phyloP scores from a whole-genome alignment of 2,329 filamentous ascomycete species.

The Talaromyces sp. region DNA sequence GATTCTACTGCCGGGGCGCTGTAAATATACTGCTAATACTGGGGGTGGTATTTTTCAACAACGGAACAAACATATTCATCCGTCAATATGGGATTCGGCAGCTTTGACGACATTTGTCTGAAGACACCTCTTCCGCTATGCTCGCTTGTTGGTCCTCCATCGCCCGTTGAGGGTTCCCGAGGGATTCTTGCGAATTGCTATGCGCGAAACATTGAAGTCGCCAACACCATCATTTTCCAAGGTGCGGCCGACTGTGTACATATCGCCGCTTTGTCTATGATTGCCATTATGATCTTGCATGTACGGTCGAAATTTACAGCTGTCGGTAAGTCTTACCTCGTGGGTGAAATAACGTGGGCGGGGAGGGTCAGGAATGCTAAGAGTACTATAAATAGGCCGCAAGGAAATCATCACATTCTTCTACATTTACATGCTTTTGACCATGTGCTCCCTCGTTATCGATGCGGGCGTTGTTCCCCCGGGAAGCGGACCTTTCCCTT shows the following conservation, averaged over 20 bases:
- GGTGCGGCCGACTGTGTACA: conserved; percentile 87
- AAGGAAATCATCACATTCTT: conserved; percentile 84
- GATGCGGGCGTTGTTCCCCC: conserved; percentile 90
- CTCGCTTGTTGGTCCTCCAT: conserved; percentile 67
- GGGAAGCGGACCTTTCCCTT: conserved; percentile 73
- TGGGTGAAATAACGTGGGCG: conserved; percentile 6
- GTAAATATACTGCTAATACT: neutral
- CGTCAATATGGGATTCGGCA: conserved; percentile 75
- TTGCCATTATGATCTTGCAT: conserved; percentile 94
- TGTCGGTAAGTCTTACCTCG: conserved; percentile 62
- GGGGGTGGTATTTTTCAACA: too few relatives aligned
- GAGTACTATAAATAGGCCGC: conserved; percentile 43
- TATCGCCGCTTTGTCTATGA: conserved; percentile 86
- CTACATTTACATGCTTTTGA: conserved; percentile 90
- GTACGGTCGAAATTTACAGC: conserved; percentile 97
- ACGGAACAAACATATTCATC: neutral
- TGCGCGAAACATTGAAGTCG: conserved; percentile 88
- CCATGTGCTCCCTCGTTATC: conserved; percentile 80
- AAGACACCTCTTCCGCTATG: conserved; percentile 84
- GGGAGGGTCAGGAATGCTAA: conserved; percentile 6
- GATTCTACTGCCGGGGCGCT: neutral
- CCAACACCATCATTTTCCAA: conserved; percentile 98
- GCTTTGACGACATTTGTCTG: conserved; percentile 81
- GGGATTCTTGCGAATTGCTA: conserved; percentile 90
- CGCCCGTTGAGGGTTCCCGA: conserved; percentile 60